phyloP scores from a whole-genome alignment of 148 eudicot species.

The Camellia lanceoleosa region DNA sequence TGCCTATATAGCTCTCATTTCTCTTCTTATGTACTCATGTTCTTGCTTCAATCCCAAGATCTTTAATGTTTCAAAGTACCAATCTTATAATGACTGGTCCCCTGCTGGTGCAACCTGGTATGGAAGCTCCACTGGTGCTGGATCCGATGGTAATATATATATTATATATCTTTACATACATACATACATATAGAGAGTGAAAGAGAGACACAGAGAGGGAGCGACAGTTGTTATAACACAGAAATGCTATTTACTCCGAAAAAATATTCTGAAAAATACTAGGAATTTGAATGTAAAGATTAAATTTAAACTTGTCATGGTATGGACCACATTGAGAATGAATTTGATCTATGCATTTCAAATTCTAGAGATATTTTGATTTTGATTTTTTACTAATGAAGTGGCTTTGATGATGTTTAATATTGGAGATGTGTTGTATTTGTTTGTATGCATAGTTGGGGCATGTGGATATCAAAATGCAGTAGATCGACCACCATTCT shows the following conservation, averaged over 20 bases:
- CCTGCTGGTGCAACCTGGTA: slow-evolving; percentile 65
- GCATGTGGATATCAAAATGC: slow-evolving; percentile 70
- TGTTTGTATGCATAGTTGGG: slow-evolving; percentile 45
- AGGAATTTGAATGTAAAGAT: no score
- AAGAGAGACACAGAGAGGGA: background rate
- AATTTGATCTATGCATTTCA: no score
- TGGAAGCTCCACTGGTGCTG: slow-evolving; percentile 53
- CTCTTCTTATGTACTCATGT: slow-evolving; percentile 22
- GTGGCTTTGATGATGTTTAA: no score
- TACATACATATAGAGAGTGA: background rate
- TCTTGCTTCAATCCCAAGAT: slow-evolving; percentile 40
- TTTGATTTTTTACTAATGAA: no score
- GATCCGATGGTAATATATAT: slow-evolving; percentile 51
- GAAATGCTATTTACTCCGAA: no score
- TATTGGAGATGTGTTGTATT: background rate
- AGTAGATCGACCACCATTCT: slow-evolving; percentile 55
- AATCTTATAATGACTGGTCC: slow-evolving; percentile 29
- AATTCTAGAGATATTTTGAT: no score
- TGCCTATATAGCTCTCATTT: slow-evolving; percentile 5
- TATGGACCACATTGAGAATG: no score
- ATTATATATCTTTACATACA: background rate
- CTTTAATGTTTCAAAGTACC: slow-evolving; percentile 26
- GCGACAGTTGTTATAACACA: background rate
- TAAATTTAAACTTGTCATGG: no score
- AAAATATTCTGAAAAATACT: no score